phyloP scores from a whole-genome alignment of 169 alveolate species.

The Eimeria tenella region DNA sequence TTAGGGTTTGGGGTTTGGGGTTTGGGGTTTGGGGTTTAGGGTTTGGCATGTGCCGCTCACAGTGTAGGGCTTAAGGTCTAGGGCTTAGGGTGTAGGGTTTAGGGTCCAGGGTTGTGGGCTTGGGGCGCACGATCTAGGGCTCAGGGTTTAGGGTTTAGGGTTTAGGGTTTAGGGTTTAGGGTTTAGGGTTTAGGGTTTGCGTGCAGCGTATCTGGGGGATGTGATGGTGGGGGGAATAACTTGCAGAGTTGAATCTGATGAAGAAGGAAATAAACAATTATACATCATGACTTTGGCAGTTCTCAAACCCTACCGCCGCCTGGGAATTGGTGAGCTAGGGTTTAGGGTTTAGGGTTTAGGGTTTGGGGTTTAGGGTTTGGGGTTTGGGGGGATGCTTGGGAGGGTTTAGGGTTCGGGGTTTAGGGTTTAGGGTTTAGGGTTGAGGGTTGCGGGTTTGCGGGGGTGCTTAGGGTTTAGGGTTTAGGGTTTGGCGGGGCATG shows the following conservation, averaged over 20 bases:
- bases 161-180: background rate
- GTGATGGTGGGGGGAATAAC: constrained; percentile 70
- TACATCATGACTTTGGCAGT: constrained; percentile 73
- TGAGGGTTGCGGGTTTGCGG: no score
- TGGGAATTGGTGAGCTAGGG: constrained; percentile 58
- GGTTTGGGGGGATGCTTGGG: no score
- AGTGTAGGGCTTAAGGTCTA: background rate
- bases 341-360: background rate
- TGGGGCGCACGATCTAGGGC: no score
- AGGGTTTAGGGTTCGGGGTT: no score
- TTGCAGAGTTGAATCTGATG: constrained; percentile 37
- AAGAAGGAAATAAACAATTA: constrained; percentile 13
- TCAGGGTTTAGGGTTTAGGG: no score
- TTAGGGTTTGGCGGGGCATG: no score
- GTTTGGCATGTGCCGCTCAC: no score
- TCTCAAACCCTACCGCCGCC: constrained; percentile 53
- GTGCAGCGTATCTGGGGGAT: constrained; percentile 58
- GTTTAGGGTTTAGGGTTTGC: background rate
- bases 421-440: no score
- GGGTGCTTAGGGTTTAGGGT: no score
- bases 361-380: background rate
- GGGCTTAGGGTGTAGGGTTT: background rate
- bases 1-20: no score
- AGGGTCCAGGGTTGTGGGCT: constrained; percentile 11
- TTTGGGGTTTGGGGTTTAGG: background rate